Percentiles rank a stretch among this genome's conserved stretches.
phyloP scores from a whole-genome alignment of 2,329 filamentous ascomycete species.

The Cladophialophora yegresii region DNA sequence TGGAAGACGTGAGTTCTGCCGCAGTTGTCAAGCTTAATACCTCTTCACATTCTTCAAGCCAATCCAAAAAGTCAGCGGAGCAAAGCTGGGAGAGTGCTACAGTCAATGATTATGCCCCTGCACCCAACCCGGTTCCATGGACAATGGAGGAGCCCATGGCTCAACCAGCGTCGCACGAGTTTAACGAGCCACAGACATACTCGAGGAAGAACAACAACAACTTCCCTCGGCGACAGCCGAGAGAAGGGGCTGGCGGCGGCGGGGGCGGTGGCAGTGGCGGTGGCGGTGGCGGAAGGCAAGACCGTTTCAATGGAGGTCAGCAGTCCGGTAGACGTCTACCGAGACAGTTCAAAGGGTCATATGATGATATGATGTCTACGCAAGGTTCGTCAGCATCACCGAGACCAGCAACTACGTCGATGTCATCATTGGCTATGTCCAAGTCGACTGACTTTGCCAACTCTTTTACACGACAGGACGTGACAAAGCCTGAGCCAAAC shows the following conservation, averaged over 20 bases:
- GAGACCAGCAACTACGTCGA: slow-evolving; percentile 4
- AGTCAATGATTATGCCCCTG: slow-evolving; percentile 23
- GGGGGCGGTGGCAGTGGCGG: neutral
- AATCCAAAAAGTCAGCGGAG: slow-evolving; percentile 25
- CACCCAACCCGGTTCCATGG: slow-evolving; percentile 21
- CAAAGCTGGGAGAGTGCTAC: slow-evolving; percentile 25
- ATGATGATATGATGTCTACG: slow-evolving; percentile 26
- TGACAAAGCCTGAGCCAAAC: slow-evolving; percentile 19
- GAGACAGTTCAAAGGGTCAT: slow-evolving; percentile 26
- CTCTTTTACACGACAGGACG: slow-evolving; percentile 12
- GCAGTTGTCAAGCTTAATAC: slow-evolving; percentile 26
- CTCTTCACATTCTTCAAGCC: slow-evolving; percentile 24
- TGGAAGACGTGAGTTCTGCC: slow-evolving; percentile 7
- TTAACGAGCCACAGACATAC: neutral
- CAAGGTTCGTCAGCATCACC: slow-evolving; percentile 18
- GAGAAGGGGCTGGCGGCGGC: neutral
- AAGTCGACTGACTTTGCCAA: slow-evolving; percentile 13
- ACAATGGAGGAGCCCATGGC: slow-evolving; percentile 11
- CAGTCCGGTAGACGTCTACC: slow-evolving; percentile 16
- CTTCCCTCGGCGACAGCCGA: slow-evolving; percentile 3
- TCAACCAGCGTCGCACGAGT: neutral
- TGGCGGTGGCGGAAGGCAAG: neutral
- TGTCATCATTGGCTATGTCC: neutral
- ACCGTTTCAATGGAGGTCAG: neutral
- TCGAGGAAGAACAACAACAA: neutral